These are phyloP conservation scores for Globomyces sp. DNA, from an alignment of 371 early-diverging fungal genomes.

Conservation along the genomic window DNA sequence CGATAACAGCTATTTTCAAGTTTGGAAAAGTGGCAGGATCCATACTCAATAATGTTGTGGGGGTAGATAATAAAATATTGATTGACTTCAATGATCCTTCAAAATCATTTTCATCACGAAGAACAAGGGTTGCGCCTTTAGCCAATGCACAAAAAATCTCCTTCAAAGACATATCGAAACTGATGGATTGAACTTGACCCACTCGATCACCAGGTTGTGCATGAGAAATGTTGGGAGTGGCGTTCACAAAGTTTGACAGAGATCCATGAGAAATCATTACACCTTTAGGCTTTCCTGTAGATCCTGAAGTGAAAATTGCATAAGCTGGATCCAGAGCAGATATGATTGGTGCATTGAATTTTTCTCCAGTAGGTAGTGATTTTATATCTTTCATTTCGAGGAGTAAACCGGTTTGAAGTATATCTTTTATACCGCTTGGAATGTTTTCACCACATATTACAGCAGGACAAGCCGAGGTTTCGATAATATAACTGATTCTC, in stretches of 20 bases:
- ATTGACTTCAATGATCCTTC: background rate
- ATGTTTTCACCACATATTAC: background rate
- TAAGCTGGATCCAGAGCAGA: constrained; percentile 11
- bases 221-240: background rate
- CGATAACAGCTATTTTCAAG: constrained; percentile 19
- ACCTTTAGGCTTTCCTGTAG: constrained; percentile 57
- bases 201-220: background rate
- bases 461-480: background rate
- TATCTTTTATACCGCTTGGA: background rate
- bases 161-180: constrained; percentile 25
- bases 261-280: constrained; percentile 39
- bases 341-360: background rate
- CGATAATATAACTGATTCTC: constrained; percentile 18
- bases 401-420: background rate
- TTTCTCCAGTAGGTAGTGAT: background rate
- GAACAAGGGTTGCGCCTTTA: constrained; percentile 23
- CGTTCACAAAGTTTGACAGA: background rate
- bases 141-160: constrained; percentile 28
- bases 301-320: constrained; percentile 49
- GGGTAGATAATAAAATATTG: constrained; percentile 6
- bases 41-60: constrained; percentile 19
- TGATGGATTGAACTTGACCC: constrained; percentile 20
- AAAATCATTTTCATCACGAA: constrained; percentile 19
- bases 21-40: constrained; percentile 24
- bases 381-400: background rate